Evolutionary conservation across 805 yeast species (phyloP).

Genomic region (Phaffomyces antillensis): DNA sequence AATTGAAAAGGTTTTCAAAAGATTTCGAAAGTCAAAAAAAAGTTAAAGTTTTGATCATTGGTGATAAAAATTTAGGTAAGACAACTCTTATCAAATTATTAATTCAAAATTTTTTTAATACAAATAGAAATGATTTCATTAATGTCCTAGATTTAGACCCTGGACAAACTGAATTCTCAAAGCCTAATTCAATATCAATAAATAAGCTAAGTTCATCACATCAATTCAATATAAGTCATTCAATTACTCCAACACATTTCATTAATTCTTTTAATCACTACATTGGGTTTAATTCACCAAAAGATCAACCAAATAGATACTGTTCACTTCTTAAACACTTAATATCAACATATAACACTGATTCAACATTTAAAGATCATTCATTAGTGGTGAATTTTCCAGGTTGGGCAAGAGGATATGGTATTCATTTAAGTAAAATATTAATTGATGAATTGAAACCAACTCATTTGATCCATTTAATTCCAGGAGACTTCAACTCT

Average conservation of each 20-base stretch:
- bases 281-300: constrained; percentile 38
- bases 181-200: constrained; percentile 64
- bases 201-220: constrained; percentile 25
- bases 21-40: constrained; percentile 22
- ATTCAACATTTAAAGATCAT: constrained; percentile 20
- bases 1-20: constrained; percentile 32
- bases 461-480: constrained; percentile 49
- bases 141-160: constrained; percentile 76
- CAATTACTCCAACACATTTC: constrained; percentile 12
- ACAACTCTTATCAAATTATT: constrained; percentile 59
- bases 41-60: constrained; percentile 29
- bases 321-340: constrained; percentile 35
- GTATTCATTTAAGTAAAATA: constrained; percentile 53
- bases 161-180: constrained; percentile 76
- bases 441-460: constrained; percentile 39
- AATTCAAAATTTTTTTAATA: constrained; percentile 37
- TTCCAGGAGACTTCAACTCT: constrained; percentile 25
- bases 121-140: constrained; percentile 17
- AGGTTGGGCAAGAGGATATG: constrained; percentile 90
- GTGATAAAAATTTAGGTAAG: constrained; percentile 74
- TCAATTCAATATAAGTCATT: constrained; percentile 30
- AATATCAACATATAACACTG: constrained; percentile 26
- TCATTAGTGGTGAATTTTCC: constrained; percentile 68
- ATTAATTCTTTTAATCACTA: constrained; percentile 4
- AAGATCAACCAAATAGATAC: constrained; percentile 55